phyloP scores from a whole-genome alignment of 2,329 filamentous ascomycete species.

The Penicillium sp. region DNA sequence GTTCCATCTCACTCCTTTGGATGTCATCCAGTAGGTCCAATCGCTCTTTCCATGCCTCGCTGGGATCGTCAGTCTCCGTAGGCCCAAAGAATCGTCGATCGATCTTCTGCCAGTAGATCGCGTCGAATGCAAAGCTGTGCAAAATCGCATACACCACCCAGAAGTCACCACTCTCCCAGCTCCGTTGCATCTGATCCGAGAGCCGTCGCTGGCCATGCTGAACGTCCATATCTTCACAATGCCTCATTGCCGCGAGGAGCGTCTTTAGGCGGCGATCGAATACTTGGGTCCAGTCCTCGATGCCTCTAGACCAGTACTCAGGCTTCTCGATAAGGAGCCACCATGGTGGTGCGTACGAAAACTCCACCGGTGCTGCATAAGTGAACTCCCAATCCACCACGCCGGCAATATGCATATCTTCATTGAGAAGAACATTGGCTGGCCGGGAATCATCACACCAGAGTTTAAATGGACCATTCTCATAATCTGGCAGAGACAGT shows the following conservation, averaged over 20 bases:
- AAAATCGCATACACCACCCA: slow-evolving; percentile 10
- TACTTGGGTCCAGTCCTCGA: slow-evolving; percentile 18
- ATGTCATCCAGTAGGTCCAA: slow-evolving; percentile 8
- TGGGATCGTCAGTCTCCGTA: neutral
- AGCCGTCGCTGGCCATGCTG: slow-evolving; percentile 9
- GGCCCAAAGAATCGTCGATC: slow-evolving; percentile 6
- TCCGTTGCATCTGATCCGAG: slow-evolving; percentile 9
- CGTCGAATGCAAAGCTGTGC: slow-evolving; percentile 17
- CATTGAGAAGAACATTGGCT: slow-evolving; percentile 16
- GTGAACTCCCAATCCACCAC: slow-evolving; percentile 18
- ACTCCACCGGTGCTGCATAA: neutral
- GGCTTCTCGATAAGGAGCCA: slow-evolving; percentile 25
- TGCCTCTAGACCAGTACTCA: slow-evolving; percentile 20
- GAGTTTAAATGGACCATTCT: slow-evolving; percentile 24
- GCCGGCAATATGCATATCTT: slow-evolving; percentile 11
- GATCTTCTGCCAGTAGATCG: slow-evolving; percentile 10
- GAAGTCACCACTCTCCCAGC: slow-evolving; percentile 14
- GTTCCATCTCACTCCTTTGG: slow-evolving; percentile 9
- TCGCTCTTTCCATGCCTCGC: slow-evolving; percentile 7
- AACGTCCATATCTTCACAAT: slow-evolving; percentile 11
- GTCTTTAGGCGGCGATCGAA: slow-evolving; percentile 14
- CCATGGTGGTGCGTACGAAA: slow-evolving; percentile 19
- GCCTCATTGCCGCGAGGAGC: slow-evolving; percentile 15
- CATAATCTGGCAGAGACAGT: slow-evolving; percentile 5
- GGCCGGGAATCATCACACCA: slow-evolving; percentile 24